A percentile compares a stretch with the other conserved stretches of the same genome.
These are phyloP conservation scores for Elaeagnus macrophylla DNA, from an alignment of 306 rosid species.

Conservation along the genomic window DNA sequence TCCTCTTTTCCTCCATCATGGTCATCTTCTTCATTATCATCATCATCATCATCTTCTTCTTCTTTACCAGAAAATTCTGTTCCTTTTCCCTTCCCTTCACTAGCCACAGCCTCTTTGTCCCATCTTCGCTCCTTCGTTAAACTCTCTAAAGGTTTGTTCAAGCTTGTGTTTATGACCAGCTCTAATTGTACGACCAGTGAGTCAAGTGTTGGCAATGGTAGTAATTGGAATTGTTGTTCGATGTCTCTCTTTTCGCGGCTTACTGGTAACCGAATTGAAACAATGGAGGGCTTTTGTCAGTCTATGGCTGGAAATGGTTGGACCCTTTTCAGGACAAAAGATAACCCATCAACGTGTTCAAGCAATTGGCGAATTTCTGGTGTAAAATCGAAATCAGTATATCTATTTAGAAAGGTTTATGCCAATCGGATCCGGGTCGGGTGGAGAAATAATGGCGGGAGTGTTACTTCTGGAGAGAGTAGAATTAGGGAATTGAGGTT, in stretches of 20 bases:
- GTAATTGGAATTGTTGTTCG: conserved; percentile 53
- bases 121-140: conserved; percentile 46
- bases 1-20: conserved; percentile 21
- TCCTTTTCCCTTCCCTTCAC: conserved; percentile 56
- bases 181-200: conserved; percentile 17
- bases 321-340: conserved; percentile 45
- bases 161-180: conserved; percentile 35
- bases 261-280: conserved; percentile 26
- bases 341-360: conserved; percentile 23
- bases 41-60: conserved; percentile 27
- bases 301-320: conserved; percentile 53
- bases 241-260: conserved; percentile 36
- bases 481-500: conserved; percentile 52
- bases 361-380: conserved; percentile 8
- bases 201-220: conserved; percentile 2
- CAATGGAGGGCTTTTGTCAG: conserved; percentile 48
- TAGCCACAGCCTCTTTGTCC: conserved; percentile 32
- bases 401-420: conserved; percentile 48
- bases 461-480: conserved; percentile 22
- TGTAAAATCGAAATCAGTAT: conserved; percentile 22
- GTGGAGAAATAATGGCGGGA: conserved; percentile 21
- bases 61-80: conserved; percentile 35
- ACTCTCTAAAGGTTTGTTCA: conserved; percentile 47
- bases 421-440: conserved; percentile 38
- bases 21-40: conserved; percentile 23